A percentile compares a stretch with the other conserved stretches of the same genome.
Evolutionary conservation across 352 stramenopile species (phyloP).

Genomic region (Halophytophthora polymorphica): DNA sequence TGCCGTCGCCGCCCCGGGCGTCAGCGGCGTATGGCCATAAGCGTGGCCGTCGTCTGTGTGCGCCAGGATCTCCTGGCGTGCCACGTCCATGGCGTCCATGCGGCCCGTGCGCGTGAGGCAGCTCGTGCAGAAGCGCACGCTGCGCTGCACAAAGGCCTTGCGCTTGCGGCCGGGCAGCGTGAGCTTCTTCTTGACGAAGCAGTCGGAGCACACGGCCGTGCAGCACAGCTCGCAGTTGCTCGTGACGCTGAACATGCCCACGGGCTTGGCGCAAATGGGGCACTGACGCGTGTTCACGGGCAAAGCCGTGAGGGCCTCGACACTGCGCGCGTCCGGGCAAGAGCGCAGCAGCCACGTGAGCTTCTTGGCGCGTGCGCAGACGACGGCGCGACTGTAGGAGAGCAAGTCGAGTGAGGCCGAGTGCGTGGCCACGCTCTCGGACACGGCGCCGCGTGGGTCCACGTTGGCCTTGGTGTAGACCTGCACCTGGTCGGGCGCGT

Average conservation of each 20-base stretch:
- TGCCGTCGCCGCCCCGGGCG: no score
- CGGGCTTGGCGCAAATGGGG: slow-evolving; percentile 25
- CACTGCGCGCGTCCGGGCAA: slow-evolving; percentile 7
- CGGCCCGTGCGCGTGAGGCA: slow-evolving; percentile 22
- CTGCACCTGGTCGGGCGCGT: slow-evolving; percentile 17
- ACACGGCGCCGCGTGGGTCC: slow-evolving; percentile 26
- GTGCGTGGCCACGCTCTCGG: slow-evolving; percentile 19
- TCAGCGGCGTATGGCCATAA: no score
- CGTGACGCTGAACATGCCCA: slow-evolving; percentile 24
- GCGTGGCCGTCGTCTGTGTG: slow-evolving; percentile 4
- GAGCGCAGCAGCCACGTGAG: slow-evolving; percentile 32
- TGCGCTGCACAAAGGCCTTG: slow-evolving; percentile 18
- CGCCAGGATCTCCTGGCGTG: slow-evolving; percentile 22
- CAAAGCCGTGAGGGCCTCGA: slow-evolving; percentile 6
- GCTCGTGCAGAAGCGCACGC: slow-evolving; percentile 26
- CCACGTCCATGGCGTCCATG: slow-evolving; percentile 22
- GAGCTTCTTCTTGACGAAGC: slow-evolving; percentile 30
- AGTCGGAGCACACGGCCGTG: slow-evolving; percentile 22
- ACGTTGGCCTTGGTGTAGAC: slow-evolving; percentile 36
- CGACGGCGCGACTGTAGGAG: slow-evolving; percentile 17
- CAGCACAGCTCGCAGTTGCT: slow-evolving; percentile 25
- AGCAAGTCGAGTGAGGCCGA: slow-evolving; percentile 25
- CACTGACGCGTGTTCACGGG: slow-evolving; percentile 16
- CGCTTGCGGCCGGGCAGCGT: slow-evolving; percentile 18
- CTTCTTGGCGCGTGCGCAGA: slow-evolving; percentile 43